A percentile compares a stretch with the other conserved stretches of the same genome.
These are phyloP conservation scores for Leersia perrieri DNA, from an alignment of 176 grass and related monocot genomes.

Conservation along the genomic window DNA sequence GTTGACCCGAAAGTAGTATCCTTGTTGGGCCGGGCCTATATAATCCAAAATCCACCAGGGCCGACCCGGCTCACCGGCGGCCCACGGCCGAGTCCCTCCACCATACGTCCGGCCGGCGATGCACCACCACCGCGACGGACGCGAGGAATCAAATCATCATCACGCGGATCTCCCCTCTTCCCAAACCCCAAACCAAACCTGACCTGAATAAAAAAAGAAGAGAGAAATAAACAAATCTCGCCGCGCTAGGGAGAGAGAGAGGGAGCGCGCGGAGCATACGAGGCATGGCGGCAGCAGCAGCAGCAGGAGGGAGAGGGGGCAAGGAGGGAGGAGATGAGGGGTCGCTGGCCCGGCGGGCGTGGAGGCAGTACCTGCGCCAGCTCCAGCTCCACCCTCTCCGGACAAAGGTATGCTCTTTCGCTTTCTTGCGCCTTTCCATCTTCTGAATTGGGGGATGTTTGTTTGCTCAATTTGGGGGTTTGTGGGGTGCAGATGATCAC, in stretches of 20 bases:
- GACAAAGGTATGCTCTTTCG: slow-evolving; percentile 52
- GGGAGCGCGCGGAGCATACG: neutral
- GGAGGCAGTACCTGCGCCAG: slow-evolving; percentile 80
- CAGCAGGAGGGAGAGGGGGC: slow-evolving; percentile 14
- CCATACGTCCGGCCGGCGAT: slow-evolving; percentile 14
- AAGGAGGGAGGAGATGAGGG: slow-evolving; percentile 26
- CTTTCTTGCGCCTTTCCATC: neutral
- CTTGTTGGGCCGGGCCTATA: too few species aligned
- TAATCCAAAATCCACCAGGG: too few species aligned
- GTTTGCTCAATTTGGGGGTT: neutral
- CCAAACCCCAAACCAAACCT: neutral
- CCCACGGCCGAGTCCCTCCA: neutral
- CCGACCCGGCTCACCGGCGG: neutral
- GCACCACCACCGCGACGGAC: slow-evolving; percentile 7
- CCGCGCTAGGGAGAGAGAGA: neutral
- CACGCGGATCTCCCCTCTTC: slow-evolving; percentile 2
- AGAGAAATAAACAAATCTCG: neutral
- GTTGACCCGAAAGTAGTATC: too few species aligned
- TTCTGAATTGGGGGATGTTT: neutral
- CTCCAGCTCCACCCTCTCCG: slow-evolving; percentile 82
- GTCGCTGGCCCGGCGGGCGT: slow-evolving; percentile 49
- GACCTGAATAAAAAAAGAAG: neutral
- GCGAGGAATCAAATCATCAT: neutral
- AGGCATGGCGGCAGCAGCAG: neutral
- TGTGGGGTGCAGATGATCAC: slow-evolving; percentile 68